Evolutionary conservation across 352 stramenopile species (phyloP).

Genomic region (Ophiocytium majus): DNA sequence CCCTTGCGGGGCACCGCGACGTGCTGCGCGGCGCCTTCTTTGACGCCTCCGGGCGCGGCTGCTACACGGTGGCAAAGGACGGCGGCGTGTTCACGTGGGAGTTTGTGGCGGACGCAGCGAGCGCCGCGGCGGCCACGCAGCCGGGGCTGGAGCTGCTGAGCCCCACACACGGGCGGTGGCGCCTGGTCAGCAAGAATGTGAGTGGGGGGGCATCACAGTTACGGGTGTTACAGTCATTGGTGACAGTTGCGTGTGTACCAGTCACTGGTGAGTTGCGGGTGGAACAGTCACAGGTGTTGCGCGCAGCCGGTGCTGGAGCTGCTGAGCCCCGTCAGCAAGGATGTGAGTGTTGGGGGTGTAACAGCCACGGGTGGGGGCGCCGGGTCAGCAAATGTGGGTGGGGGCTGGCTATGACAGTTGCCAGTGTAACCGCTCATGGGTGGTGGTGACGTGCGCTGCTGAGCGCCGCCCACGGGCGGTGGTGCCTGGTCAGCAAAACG

Average conservation of each 20-base stretch:
- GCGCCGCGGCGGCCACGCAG: background rate
- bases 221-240: no score
- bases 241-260: no score
- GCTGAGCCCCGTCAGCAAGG: no score
- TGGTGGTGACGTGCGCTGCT: no score
- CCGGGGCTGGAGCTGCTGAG: background rate
- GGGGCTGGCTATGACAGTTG: no score
- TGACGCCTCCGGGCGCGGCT: slow-evolving; percentile 19
- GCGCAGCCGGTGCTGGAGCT: background rate
- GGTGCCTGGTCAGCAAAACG: slow-evolving; percentile 5
- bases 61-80: slow-evolving; percentile 51
- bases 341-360: no score
- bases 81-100: slow-evolving; percentile 49
- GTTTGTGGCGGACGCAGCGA: slow-evolving; percentile 32
- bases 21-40: slow-evolving; percentile 38
- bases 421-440: no score
- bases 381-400: no score
- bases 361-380: no score
- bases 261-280: no score
- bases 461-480: slow-evolving; percentile 2
- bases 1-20: slow-evolving; percentile 38
- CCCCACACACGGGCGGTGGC: slow-evolving; percentile 13
- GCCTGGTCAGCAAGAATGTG: slow-evolving; percentile 11
- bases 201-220: background rate
- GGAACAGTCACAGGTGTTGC: no score